Base-by-base conservation (phyloP, 1,284 basidiomycete genomes). In the Ceratobasidium sp. region DNA sequence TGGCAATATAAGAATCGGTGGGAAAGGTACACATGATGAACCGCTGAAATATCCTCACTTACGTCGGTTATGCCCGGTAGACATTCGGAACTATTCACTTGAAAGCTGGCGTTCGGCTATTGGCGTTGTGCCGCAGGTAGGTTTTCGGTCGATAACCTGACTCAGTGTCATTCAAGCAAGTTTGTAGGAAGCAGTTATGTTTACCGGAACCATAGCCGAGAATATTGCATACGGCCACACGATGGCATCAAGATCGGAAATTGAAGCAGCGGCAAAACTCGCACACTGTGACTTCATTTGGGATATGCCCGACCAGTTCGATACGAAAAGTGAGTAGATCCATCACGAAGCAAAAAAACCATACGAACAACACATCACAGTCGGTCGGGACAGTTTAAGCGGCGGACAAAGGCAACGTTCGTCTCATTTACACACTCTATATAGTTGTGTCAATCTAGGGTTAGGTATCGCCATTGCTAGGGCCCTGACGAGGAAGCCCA, bases 221-320 rank as follows among this genome's bases (percentile, higher is more conserved):
- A 98, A 98, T 82, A 98, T 99, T 78, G 94, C 95, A 0, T 99
- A 95, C 82, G 97, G 97, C 1, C 88, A 91, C 45, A 86, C 89
- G 3, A 83, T 87, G 17, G 94, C 91, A 0, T 94, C 94, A 0
- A 88, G 92, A 33, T 90, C 91, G 78, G 89, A 98, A 76, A 94
- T 99, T 49, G 94, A 97, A 83, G 86, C 90, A 28, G 97, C 96
- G 0, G 97, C 97, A 0, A 87, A 91, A 13, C 89, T 94, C 78
- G 97, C 97, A 2, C 98, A 99, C 81, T 99, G 97, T 83, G 95
- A 97, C 80, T 99, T 98, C 82, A 92, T 99, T 58, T 94, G 94
- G 90, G 90, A 92, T 2, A 90, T 99, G 86, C 96, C 97, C 13
- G 87, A 94, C 76, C 95, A 92, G 0, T 92, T 94, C 78, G 91